A percentile compares a stretch with the other conserved stretches of the same genome.
phyloP scores from a whole-genome alignment of 768 basidiomycete genomes.

The Russula vinacea region DNA sequence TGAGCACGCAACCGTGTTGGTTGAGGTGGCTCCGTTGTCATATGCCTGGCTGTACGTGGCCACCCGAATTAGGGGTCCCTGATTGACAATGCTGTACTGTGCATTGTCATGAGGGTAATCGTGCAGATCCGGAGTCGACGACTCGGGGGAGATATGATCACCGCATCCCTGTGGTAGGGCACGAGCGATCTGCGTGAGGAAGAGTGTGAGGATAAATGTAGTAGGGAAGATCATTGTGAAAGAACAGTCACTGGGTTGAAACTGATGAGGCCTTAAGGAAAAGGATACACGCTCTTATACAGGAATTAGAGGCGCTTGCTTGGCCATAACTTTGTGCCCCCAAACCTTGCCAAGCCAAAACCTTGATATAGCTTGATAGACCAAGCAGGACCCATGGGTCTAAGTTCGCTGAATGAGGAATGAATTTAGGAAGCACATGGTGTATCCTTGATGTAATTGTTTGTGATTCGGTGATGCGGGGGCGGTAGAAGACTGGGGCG shows the following conservation, averaged over 20 bases:
- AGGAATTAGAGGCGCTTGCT: neutral
- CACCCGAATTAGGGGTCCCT: neutral
- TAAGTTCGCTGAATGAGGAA: too few species aligned
- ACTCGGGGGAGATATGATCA: neutral
- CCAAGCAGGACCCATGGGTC: too few species aligned
- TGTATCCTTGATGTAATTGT: too few species aligned
- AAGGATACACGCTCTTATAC: constrained; percentile 5
- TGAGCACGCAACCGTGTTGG: constrained; percentile 49
- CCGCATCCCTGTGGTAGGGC: constrained; percentile 2
- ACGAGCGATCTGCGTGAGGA: constrained; percentile 1
- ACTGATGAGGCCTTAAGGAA: neutral
- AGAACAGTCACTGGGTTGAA: neutral
- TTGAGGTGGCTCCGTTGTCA: constrained; percentile 43
- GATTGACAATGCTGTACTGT: neutral
- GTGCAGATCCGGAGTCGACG: neutral
- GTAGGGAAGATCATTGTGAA: constrained; percentile 3
- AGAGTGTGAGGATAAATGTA: constrained; percentile 1
- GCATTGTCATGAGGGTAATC: neutral
- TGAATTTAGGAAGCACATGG: too few species aligned
- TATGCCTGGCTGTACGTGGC: constrained; percentile 47
- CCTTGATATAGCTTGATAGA: too few species aligned
- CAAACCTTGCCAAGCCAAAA: too few species aligned
- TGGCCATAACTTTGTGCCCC: neutral
- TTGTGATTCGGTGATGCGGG: too few species aligned
- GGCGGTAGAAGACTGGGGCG: too few species aligned